Conservation (phyloP, 1,139 yeast species). For the Blastobotrys indianensis region DNA sequence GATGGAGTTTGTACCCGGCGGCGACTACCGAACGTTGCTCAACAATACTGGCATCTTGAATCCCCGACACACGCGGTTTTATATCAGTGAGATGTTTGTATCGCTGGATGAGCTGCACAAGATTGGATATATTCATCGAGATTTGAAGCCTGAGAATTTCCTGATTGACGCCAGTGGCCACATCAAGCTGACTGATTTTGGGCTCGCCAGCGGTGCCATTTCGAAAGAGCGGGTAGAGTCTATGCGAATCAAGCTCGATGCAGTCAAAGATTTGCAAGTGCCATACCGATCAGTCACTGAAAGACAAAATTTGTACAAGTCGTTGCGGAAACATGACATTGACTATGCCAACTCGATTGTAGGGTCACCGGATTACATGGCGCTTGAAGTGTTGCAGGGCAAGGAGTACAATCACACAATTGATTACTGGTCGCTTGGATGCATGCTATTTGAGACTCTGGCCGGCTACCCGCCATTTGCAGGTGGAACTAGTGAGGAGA, state of each 20-base stretch:
- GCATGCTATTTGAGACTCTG: conserved; percentile 86
- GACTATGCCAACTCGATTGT: conserved; percentile 92
- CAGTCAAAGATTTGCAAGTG: conserved; percentile 61
- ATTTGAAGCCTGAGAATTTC: conserved; percentile 95
- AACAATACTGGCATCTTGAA: conserved; percentile 89
- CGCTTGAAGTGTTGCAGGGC: conserved; percentile 93
- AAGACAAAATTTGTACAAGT: conserved; percentile 78
- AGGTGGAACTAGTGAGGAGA: conserved; percentile 89
- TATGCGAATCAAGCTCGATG: conserved; percentile 79
- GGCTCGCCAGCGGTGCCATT: conserved; percentile 94
- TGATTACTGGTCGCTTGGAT: conserved; percentile 98
- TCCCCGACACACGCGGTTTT: conserved; percentile 94
- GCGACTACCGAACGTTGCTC: conserved; percentile 91
- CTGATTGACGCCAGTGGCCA: conserved; percentile 92
- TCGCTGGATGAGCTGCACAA: conserved; percentile 92
- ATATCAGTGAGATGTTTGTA: conserved; percentile 92
- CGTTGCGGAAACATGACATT: conserved; percentile 55
- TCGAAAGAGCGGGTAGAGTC: conserved; percentile 91
- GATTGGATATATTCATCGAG: conserved; percentile 94
- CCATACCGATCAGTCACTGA: conserved; percentile 72
- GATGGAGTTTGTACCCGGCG: conserved; percentile 99
- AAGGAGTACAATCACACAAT: conserved; percentile 91
- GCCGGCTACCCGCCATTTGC: conserved; percentile 97
- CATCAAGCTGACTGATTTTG: conserved; percentile 94
- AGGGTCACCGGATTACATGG: conserved; percentile 99